Base-by-base conservation (phyloP, 176 grass and related monocot species). In the Miscanthus lutarioriparius region DNA sequence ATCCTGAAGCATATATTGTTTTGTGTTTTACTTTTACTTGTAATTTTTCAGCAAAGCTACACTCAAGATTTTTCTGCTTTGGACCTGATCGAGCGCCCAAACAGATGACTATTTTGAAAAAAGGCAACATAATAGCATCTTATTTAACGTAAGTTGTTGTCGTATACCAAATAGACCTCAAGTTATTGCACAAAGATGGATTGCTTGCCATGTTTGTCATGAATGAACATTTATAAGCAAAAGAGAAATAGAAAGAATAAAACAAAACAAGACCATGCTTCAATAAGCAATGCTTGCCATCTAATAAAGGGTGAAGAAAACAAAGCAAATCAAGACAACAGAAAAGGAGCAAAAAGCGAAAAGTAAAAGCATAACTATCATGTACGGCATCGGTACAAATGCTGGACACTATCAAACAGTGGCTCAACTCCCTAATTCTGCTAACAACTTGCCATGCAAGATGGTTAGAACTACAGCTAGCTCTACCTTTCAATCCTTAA, bases 161-260 rank as follows among this genome's bases (percentile, higher is more conserved):
- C 16, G 14, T 28, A 16, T 16, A 10, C 37, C 7, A 30, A 45
- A 74, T 74, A 63, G 11, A 67, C 33, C 27, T 49, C 20, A 61
- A 74, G 39, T 27, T 73, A 30, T 11, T 3, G 8, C 8, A 48
- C 30, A 19, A 62, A 74, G 32, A 62, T 3, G 44, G 27, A 64
- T 37, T 63, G 36, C 16, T 43, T 43, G 67, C 49, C 62, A 73
- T 82, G 69, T 33, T 79, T 66, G 0, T 65, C 5, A 30, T 30
- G 28, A 30, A 82, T 40, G 35, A 82, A 71, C 6, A 66, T 53
- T 58, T 25, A 58, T 17, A 40, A 40, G 22, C 9, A 72, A 44
- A 82, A 61, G 10, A n/a, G 23, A 25, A 78, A 62, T 17, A 43
- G 14, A 64, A 78, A 69, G 15, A 82, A 72, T 41, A 61, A 54